A percentile compares a stretch with the other conserved stretches of the same genome.
These are phyloP conservation scores for Gastrolobium bilobum DNA, from an alignment of 306 rosid genomes.

Conservation along the genomic window DNA sequence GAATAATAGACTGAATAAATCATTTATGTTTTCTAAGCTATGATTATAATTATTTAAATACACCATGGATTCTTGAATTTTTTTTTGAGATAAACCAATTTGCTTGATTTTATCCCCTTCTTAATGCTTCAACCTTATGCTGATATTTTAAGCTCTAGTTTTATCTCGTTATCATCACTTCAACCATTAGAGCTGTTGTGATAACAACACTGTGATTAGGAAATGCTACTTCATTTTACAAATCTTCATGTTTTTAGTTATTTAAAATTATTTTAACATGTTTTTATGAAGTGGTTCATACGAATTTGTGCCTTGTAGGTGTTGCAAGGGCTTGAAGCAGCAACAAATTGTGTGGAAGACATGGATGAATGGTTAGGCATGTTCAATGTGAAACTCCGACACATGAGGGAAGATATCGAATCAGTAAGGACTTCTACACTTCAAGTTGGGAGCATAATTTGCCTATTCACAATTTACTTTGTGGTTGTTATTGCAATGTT, in stretches of 20 bases:
- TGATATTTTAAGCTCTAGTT: constrained; percentile 29
- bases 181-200: constrained; percentile 38
- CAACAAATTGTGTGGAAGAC: constrained; percentile 87
- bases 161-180: constrained; percentile 24
- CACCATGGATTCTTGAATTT: not conserved
- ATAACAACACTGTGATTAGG: not conserved
- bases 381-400: constrained; percentile 93
- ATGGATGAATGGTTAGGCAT: constrained; percentile 97
- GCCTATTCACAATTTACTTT: constrained; percentile 44
- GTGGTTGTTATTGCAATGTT: constrained; percentile 32
- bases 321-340: constrained; percentile 84
- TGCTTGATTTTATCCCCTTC: constrained; percentile 13
- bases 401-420: constrained; percentile 99
- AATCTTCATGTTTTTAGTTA: constrained; percentile 29
- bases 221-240: constrained; percentile 21
- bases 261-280: constrained; percentile 11
- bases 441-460: constrained; percentile 39
- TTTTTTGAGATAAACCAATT: constrained; percentile 33
- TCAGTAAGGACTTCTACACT: constrained; percentile 67
- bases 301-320: constrained; percentile 67
- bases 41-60: constrained; percentile 27
- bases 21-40: constrained; percentile 6
- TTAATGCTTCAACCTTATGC: constrained; percentile 37
- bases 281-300: constrained; percentile 38
- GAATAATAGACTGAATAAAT: constrained; percentile 35